These are phyloP conservation scores for Breynia disticha DNA, from an alignment of 441 rosid genomes.

Conservation along the genomic window DNA sequence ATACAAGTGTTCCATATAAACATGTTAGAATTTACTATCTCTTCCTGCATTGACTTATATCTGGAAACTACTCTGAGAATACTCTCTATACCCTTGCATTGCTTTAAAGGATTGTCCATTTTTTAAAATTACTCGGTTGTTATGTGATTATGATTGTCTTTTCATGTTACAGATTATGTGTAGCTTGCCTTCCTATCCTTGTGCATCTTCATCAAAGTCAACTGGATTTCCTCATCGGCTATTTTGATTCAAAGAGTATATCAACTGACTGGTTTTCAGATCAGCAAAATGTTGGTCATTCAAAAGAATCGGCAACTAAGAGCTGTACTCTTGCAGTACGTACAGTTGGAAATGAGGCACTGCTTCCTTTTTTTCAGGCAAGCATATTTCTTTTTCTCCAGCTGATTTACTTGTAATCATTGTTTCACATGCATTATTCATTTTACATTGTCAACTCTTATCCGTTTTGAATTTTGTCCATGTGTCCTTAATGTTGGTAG, in stretches of 20 bases:
- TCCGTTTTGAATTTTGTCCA: no score
- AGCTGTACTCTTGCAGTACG: conserved; percentile 30
- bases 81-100: not conserved
- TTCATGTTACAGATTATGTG: conserved; percentile 48
- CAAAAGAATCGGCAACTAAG: conserved; percentile 22
- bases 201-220: conserved; percentile 97
- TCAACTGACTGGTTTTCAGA: conserved; percentile 35
- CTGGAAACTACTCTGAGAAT: not conserved
- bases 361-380: conserved; percentile 99
- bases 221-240: conserved; percentile 78
- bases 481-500: no score
- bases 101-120: no score
- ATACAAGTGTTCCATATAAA: not conserved
- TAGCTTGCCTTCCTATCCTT: conserved; percentile 74
- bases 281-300: conserved; percentile 30
- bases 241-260: conserved; percentile 53
- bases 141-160: conserved; percentile 6
- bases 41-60: conserved; percentile 1
- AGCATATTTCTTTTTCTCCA: conserved; percentile 17
- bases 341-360: conserved; percentile 64
- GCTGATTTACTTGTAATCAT: conserved; percentile 8
- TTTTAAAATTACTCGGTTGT: no score
- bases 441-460: not conserved
- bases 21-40: not conserved
- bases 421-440: conserved; percentile 1